Conservation (phyloP, 2,329 filamentous ascomycete genomes). For the Botrytis porri region DNA sequence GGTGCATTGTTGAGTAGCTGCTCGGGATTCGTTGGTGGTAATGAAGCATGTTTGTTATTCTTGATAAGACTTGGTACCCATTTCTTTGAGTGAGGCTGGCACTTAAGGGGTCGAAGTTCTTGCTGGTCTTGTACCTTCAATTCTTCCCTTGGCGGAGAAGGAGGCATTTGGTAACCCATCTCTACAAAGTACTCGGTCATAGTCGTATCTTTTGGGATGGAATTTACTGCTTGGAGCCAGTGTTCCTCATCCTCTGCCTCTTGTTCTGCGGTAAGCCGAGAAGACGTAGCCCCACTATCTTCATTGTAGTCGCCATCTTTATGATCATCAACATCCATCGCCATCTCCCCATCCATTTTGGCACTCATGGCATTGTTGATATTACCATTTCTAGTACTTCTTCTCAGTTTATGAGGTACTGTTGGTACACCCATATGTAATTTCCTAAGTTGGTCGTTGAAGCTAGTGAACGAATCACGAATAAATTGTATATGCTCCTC, state of each 20-base stretch:
- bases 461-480: neutral
- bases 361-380: too few species aligned
- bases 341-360: neutral
- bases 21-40: neutral
- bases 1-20: neutral
- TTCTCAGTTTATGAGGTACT: neutral
- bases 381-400: too few species aligned
- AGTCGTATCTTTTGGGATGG: neutral
- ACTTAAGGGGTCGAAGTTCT: neutral
- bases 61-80: neutral
- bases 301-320: neutral
- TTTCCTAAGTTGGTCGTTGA: neutral
- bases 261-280: neutral
- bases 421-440: neutral
- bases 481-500: neutral
- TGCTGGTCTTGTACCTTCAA: neutral
- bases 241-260: conserved; percentile 6
- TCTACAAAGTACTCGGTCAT: neutral
- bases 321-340: neutral
- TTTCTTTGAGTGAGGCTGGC: neutral
- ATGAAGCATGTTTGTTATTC: neutral
- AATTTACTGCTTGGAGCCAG: neutral
- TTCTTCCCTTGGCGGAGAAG: neutral
- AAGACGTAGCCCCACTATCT: neutral
- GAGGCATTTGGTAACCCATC: neutral